A percentile compares a stretch with the other conserved stretches of the same genome.
Conservation (phyloP, 2,329 filamentous ascomycete genomes). For the Curvularia sp. region DNA sequence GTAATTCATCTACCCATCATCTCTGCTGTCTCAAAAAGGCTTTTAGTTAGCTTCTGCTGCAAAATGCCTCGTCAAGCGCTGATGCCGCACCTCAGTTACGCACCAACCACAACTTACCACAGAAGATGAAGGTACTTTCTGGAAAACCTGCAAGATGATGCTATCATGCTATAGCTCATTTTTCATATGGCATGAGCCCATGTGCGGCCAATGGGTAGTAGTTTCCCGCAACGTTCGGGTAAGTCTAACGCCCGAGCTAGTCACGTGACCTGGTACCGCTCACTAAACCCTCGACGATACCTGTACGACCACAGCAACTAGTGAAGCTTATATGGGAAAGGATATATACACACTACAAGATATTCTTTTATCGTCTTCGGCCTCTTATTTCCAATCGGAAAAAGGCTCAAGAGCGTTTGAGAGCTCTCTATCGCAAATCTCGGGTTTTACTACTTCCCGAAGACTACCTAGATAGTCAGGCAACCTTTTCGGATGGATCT, state of each 20-base stretch:
- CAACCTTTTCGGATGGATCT: neutral
- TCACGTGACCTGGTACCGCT: neutral
- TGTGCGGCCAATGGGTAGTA: too few relatives aligned
- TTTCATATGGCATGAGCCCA: too few relatives aligned
- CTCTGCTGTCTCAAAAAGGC: neutral
- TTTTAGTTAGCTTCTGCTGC: neutral
- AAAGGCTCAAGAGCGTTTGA: neutral
- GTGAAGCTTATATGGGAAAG: too few relatives aligned
- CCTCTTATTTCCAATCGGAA: neutral
- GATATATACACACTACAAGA: too few relatives aligned
- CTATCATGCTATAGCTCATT: neutral
- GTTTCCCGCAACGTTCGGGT: neutral
- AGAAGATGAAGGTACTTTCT: neutral
- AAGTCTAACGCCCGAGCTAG: slow-evolving; percentile 10
- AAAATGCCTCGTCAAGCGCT: neutral
- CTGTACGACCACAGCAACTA: neutral
- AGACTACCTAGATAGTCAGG: neutral
- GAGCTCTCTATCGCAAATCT: neutral
- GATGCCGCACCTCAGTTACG: neutral
- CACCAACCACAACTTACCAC: neutral
- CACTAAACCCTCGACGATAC: neutral
- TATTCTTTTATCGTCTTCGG: too few relatives aligned
- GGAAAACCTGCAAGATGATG: neutral
- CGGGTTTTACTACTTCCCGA: slow-evolving; percentile 15
- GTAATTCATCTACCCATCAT: too few relatives aligned